phyloP scores from a whole-genome alignment of 331 rosid genomes.

The Quercus phellos region DNA sequence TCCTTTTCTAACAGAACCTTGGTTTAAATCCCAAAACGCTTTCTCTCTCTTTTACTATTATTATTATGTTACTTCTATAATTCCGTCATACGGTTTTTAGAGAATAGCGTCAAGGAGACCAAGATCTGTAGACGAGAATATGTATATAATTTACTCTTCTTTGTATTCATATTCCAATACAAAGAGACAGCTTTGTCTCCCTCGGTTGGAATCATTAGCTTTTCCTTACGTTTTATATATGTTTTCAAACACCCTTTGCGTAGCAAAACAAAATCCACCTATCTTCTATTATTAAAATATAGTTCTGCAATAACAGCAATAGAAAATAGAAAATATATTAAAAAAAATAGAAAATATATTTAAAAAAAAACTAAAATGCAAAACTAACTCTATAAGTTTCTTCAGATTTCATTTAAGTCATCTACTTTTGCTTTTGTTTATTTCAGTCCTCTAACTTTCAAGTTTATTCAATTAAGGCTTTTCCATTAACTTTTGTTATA shows the following conservation, averaged over 20 bases:
- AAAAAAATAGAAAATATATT: too few species aligned
- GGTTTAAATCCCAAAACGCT: slow-evolving; percentile 42
- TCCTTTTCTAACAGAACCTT: neutral
- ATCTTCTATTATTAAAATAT: neutral
- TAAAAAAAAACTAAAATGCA: too few species aligned
- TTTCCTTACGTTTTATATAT: neutral
- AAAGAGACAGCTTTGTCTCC: slow-evolving; percentile 73
- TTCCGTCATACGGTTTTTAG: neutral
- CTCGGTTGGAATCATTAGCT: slow-evolving; percentile 42
- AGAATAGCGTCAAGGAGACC: slow-evolving; percentile 44
- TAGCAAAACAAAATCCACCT: neutral
- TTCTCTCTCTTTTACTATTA: slow-evolving; percentile 23
- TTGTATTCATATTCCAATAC: slow-evolving; percentile 57
- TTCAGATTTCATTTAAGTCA: too few species aligned
- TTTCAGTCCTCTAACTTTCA: too few species aligned
- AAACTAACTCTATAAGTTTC: too few species aligned
- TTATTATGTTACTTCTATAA: neutral
- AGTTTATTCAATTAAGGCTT: too few species aligned
- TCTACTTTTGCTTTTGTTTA: too few species aligned
- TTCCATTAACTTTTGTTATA: too few species aligned
- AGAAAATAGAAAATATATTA: too few species aligned
- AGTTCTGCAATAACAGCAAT: neutral
- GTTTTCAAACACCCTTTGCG: neutral
- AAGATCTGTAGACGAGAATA: slow-evolving; percentile 41
- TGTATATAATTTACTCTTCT: slow-evolving; percentile 26